These are phyloP conservation scores for Ophiocordyceps sinensis DNA, from an alignment of 2,329 filamentous ascomycete genomes.

Conservation along the genomic window DNA sequence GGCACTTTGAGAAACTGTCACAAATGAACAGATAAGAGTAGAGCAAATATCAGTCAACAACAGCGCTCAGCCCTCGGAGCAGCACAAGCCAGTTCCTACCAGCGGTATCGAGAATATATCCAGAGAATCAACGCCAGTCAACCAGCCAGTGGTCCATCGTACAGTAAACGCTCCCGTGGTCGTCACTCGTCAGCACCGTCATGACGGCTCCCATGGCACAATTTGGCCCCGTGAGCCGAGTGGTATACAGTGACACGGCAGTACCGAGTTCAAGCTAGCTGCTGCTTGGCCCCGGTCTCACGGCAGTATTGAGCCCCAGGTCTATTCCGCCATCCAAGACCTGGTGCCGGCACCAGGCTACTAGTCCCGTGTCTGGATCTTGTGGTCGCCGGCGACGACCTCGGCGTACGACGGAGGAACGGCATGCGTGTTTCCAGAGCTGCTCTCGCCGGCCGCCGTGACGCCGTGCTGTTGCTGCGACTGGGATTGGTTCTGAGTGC, in stretches of 20 bases:
- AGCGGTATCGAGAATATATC: background rate
- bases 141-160: background rate
- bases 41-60: no score
- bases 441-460: slow-evolving; percentile 24
- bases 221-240: no score
- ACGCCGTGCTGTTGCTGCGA: slow-evolving; percentile 16
- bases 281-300: no score
- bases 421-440: slow-evolving; percentile 18
- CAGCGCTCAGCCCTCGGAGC: background rate
- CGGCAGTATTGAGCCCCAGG: no score
- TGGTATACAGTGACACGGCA: no score
- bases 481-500: slow-evolving; percentile 12
- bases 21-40: no score
- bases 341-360: background rate
- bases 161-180: background rate
- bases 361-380: slow-evolving; percentile 50
- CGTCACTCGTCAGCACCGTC: background rate
- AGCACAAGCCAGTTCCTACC: background rate
- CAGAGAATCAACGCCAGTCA: background rate
- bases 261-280: no score
- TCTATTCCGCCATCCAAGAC: background rate
- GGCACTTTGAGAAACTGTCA: no score
- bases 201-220: no score
- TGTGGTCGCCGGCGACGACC: slow-evolving; percentile 79
- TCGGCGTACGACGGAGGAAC: slow-evolving; percentile 80